Conservation (phyloP, 164 flowering plant genomes). For the Umbilicus rupestris region DNA sequence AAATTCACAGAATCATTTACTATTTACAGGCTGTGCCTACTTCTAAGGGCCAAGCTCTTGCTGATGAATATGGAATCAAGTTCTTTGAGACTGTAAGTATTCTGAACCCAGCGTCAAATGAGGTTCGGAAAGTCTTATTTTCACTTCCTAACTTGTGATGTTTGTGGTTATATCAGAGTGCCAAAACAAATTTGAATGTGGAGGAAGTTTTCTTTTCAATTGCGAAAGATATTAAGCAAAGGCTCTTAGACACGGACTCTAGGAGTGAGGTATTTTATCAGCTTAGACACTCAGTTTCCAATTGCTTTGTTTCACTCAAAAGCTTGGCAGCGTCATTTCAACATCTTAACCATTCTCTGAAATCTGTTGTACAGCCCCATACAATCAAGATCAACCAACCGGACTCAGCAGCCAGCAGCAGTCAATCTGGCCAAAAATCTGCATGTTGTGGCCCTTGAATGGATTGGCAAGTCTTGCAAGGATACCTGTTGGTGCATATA, state of each 20-base stretch:
- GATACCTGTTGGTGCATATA: background rate
- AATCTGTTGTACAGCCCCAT: conserved; percentile 6
- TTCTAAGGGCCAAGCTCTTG: conserved; percentile 32
- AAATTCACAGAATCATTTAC: background rate
- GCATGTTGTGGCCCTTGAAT: conserved; percentile 3
- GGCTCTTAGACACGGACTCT: conserved; percentile 23
- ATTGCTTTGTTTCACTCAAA: background rate
- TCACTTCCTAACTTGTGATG: background rate
- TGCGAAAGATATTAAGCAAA: conserved; percentile 24
- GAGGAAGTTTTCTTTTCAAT: conserved; percentile 32
- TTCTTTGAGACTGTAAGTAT: conserved; percentile 34
- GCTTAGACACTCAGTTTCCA: background rate
- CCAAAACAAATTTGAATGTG: conserved; percentile 23
- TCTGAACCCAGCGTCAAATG: background rate
- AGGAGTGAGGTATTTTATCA: conserved; percentile 19
- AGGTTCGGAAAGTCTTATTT: background rate
- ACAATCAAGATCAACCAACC: conserved; percentile 8
- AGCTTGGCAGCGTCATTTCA: too few species aligned
- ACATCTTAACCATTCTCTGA: background rate
- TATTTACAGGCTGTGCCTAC: conserved; percentile 26
- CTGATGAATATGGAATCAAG: conserved; percentile 35
- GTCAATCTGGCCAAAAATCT: conserved; percentile 8
- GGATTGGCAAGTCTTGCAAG: background rate
- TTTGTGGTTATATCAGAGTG: conserved; percentile 11
- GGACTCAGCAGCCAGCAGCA: conserved; percentile 1